A percentile compares a stretch with the other conserved stretches of the same genome.
These are phyloP conservation scores for Rhodotorula babjevae DNA, from an alignment of 768 basidiomycete species.

Conservation along the genomic window DNA sequence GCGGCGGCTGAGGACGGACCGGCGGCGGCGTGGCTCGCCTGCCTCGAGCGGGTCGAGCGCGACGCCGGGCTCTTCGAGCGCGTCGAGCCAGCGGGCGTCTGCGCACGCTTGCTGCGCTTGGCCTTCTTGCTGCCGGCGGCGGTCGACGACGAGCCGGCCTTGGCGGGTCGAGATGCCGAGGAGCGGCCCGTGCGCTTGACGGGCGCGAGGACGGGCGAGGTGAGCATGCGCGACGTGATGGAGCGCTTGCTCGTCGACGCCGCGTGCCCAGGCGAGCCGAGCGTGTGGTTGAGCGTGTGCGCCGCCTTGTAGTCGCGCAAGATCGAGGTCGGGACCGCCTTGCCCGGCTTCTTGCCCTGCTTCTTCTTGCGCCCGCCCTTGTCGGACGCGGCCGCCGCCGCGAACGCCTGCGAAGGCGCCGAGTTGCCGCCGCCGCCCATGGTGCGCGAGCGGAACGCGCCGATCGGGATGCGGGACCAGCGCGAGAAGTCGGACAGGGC, in stretches of 20 bases:
- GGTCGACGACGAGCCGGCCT: not conserved
- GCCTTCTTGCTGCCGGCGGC: not conserved
- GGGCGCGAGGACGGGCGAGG: constrained; percentile 23
- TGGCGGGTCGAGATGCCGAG: not conserved
- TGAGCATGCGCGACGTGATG: constrained; percentile 27
- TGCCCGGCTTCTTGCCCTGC: not conserved
- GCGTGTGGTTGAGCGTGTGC: constrained; percentile 19
- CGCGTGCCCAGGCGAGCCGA: not conserved
- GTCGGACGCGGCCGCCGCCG: constrained; percentile 21
- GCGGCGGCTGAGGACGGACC: not conserved
- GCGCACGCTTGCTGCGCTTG: constrained; percentile 10
- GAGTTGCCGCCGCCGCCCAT: not conserved
- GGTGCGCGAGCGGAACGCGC: constrained; percentile 40
- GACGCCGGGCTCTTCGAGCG: not conserved
- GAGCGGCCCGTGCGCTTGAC: not conserved
- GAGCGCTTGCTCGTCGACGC: constrained; percentile 2
- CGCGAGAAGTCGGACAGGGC: constrained; percentile 37
- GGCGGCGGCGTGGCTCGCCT: not conserved
- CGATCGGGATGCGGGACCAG: constrained; percentile 42
- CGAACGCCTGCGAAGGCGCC: constrained; percentile 25
- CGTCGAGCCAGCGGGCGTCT: not conserved
- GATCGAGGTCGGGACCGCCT: constrained; percentile 9
- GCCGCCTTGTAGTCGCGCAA: constrained; percentile 26
- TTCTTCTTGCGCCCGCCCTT: not conserved
- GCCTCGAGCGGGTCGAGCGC: not conserved